phyloP scores from a whole-genome alignment of 2,329 filamentous ascomycete genomes.

The Botrytis fragariae region DNA sequence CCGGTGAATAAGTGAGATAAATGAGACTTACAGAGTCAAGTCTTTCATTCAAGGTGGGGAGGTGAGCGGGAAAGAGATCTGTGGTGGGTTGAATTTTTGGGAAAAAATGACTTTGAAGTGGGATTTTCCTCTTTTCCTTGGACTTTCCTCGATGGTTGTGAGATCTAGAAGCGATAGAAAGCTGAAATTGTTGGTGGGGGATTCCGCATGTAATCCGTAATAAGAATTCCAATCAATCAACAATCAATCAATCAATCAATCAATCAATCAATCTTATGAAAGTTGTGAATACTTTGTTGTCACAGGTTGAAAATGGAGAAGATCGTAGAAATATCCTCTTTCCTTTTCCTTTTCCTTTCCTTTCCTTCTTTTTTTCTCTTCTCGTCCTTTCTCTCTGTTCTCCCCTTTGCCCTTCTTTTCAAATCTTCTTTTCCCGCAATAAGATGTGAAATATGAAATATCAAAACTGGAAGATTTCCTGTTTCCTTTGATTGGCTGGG shows the following conservation, averaged over 20 bases:
- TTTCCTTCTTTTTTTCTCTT: neutral
- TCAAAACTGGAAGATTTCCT: neutral
- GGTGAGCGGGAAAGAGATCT: conserved; percentile 7
- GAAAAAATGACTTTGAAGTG: neutral
- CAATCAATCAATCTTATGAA: neutral
- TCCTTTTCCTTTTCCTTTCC: neutral
- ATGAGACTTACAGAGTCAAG: neutral
- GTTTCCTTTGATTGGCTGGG: neutral
- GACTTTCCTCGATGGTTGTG: neutral
- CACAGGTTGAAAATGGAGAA: neutral
- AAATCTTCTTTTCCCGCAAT: neutral
- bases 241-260: neutral
- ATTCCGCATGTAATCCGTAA: neutral
- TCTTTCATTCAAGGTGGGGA: neutral
- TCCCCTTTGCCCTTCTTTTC: neutral
- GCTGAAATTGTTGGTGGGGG: conserved; percentile 10
- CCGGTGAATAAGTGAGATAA: neutral
- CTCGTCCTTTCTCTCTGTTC: no score
- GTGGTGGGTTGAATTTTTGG: neutral
- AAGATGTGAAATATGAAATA: neutral
- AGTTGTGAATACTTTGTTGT: neutral
- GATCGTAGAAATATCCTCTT: neutral
- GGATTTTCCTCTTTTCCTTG: conserved; percentile 4
- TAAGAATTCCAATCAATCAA: neutral
- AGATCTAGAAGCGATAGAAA: conserved; percentile 7